Evolutionary conservation across 352 stramenopile species (phyloP).

Genomic region (Phytopythium aichiense): DNA sequence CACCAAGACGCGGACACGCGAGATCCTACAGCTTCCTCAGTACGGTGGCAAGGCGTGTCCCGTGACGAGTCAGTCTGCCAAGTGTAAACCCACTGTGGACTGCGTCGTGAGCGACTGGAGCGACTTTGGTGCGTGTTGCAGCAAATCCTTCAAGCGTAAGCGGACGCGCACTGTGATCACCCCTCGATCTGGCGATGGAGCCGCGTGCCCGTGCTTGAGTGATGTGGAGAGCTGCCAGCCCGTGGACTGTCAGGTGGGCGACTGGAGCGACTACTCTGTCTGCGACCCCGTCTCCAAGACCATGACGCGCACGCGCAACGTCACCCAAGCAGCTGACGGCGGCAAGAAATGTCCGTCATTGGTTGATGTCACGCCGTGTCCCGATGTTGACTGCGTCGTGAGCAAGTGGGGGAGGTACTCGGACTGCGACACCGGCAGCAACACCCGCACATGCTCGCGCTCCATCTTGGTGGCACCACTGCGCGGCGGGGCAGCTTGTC

Average conservation of each 20-base stretch:
- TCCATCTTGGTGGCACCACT: slow-evolving; percentile 31
- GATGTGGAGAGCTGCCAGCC: slow-evolving; percentile 32
- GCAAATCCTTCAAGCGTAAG: slow-evolving; percentile 25
- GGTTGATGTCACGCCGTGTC: slow-evolving; percentile 25
- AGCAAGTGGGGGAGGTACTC: slow-evolving; percentile 37
- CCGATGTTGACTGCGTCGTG: slow-evolving; percentile 45
- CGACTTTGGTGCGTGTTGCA: slow-evolving; percentile 29
- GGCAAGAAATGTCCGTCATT: slow-evolving; percentile 38
- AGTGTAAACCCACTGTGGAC: slow-evolving; percentile 41
- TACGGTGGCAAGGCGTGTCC: slow-evolving; percentile 39
- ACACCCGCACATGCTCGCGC: slow-evolving; percentile 26
- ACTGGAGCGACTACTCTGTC: slow-evolving; percentile 38
- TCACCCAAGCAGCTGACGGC: slow-evolving; percentile 27
- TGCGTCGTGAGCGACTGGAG: slow-evolving; percentile 60
- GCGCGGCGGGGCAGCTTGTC: slow-evolving; percentile 37
- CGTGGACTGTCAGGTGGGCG: slow-evolving; percentile 40
- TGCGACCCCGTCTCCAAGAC: slow-evolving; percentile 25
- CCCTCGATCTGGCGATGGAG: slow-evolving; percentile 24
- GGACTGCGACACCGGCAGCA: slow-evolving; percentile 25
- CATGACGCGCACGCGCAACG: slow-evolving; percentile 32
- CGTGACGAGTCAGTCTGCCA: slow-evolving; percentile 21
- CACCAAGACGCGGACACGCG: slow-evolving; percentile 39
- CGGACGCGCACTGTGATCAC: slow-evolving; percentile 35
- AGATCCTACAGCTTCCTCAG: slow-evolving; percentile 24
- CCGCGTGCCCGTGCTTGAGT: slow-evolving; percentile 28